Base-by-base conservation (phyloP, 192 early-diverging fungal genomes). In the Allomyces arbusculus region DNA sequence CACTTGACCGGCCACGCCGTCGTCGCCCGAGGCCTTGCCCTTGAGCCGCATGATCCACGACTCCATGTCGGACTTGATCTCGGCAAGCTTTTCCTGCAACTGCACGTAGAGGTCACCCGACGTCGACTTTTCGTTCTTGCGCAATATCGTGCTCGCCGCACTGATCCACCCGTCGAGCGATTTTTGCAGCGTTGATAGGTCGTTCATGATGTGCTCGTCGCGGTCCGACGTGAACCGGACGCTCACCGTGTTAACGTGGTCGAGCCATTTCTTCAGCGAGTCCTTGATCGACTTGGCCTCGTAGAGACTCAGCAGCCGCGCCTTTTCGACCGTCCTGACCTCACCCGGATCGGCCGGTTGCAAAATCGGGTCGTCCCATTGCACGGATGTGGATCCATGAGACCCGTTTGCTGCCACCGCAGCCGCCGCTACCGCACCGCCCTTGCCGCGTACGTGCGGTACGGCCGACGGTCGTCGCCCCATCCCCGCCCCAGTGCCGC, bases 21-120 rank as follows among this genome's bases (percentile, higher is more conserved):
- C 82, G 63, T 83, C 82, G 24, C 82, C 82, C 1, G 74, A 70
- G 3, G 78, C 75, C 24, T 80, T 65, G 33, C 62, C 55, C 62
- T 78, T 77, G 40, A 83, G 62, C 66, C 82, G 82, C 20, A 28
- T 72, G 10, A 79, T 65, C 82, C 82, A 83, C 22, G 78, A 78
- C 50, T 77, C 75, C 44, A 83, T 72, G 64, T 77, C 76, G n/a
- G 62, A 43, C 0, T 67, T 70, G 23, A 79, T 66, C 50, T 69
- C 65, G 11, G 66, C 66, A n/a, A 82, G 67, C 50, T 70, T 72
- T 16, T 76, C 75, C 28, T 64, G 72, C 55, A 83, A 58, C 4
- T 74, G 73, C 10, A 66, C 62, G 66, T 80, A 83, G 50, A 78
- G 75, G 26, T 75, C 72, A 19, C 78, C 74, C 62, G 76, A 76